Conservation (phyloP, 331 rosid species). For the Rhamnella rubrinervis region DNA sequence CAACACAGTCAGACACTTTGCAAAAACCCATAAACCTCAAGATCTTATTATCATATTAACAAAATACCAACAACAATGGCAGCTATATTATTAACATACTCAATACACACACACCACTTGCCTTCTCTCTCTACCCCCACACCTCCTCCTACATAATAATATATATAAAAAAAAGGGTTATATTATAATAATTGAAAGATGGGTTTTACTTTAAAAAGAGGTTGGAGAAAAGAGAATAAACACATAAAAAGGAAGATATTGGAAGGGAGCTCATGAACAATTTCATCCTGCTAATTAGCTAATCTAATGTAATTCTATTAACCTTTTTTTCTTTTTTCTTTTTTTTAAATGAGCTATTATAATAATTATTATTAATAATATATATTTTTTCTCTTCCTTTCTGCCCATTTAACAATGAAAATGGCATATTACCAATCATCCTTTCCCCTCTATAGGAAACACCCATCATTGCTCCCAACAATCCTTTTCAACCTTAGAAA, state of each 20-base stretch:
- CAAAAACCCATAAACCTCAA: conserved; percentile 27
- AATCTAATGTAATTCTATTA: conserved; percentile 4
- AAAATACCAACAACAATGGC: not conserved
- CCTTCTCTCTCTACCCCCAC: conserved; percentile 19
- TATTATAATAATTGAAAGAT: conserved; percentile 2
- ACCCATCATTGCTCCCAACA: conserved; percentile 99
- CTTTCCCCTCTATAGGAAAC: conserved; percentile 97
- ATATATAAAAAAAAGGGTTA: not conserved
- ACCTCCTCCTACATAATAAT: not conserved
- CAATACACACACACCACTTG: conserved; percentile 30
- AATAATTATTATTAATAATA: conserved; percentile 1
- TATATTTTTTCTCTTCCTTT: conserved; percentile 30
- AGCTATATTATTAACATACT: conserved; percentile 16
- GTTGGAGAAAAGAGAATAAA: conserved; percentile 10
- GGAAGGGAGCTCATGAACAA: conserved; percentile 43
- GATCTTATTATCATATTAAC: not conserved
- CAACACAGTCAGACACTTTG: conserved; percentile 54
- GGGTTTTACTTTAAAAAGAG: conserved; percentile 25
- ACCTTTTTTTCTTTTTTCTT: not conserved
- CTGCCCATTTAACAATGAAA: conserved; percentile 85
- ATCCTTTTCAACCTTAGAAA: conserved; percentile 96
- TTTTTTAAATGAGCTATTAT: conserved; percentile 1
- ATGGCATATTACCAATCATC: conserved; percentile 99
- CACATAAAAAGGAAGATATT: conserved; percentile 32
- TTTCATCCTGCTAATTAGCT: not conserved